Evolutionary conservation across 768 basidiomycete genomes (phyloP).

Genomic region (Thelephora aurantiotincta): DNA sequence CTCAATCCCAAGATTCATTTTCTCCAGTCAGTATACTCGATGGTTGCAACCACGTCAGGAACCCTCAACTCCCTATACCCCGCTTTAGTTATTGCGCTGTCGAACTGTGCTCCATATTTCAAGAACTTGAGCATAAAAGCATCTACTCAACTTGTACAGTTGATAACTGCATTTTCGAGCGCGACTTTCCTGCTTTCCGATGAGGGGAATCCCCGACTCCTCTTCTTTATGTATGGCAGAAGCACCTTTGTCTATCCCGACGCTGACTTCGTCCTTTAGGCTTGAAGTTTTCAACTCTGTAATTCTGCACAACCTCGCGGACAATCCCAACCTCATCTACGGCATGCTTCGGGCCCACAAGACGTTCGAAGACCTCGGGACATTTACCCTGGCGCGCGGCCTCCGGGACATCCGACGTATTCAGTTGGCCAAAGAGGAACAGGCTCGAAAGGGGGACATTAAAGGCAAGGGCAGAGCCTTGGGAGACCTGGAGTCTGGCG

Average conservation of each 20-base stretch:
- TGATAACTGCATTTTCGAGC: slow-evolving; percentile 85
- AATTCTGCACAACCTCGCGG: slow-evolving; percentile 59
- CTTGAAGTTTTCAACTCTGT: slow-evolving; percentile 87
- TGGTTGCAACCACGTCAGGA: slow-evolving; percentile 82
- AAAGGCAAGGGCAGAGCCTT: slow-evolving; percentile 27
- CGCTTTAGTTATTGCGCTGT: slow-evolving; percentile 78
- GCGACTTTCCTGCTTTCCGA: slow-evolving; percentile 84
- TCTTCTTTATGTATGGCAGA: slow-evolving; percentile 71
- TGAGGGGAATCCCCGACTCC: slow-evolving; percentile 85
- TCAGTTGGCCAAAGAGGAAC: slow-evolving; percentile 62
- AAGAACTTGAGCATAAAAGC: slow-evolving; percentile 69
- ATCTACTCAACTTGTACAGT: slow-evolving; percentile 72
- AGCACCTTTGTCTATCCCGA: not conserved
- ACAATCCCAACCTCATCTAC: slow-evolving; percentile 83
- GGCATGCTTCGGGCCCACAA: slow-evolving; percentile 75
- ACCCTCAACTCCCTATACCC: slow-evolving; percentile 76
- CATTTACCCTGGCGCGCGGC: slow-evolving; percentile 78
- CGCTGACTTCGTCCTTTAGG: slow-evolving; percentile 23
- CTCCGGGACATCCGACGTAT: slow-evolving; percentile 72
- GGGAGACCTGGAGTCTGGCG: slow-evolving; percentile 16
- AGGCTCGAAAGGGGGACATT: slow-evolving; percentile 23
- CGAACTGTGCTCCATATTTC: slow-evolving; percentile 81
- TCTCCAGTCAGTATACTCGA: slow-evolving; percentile 69
- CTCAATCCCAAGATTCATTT: not conserved
- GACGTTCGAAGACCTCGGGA: slow-evolving; percentile 80